phyloP scores from a whole-genome alignment of 1,139 yeast genomes.

The Candida glucosophila region DNA sequence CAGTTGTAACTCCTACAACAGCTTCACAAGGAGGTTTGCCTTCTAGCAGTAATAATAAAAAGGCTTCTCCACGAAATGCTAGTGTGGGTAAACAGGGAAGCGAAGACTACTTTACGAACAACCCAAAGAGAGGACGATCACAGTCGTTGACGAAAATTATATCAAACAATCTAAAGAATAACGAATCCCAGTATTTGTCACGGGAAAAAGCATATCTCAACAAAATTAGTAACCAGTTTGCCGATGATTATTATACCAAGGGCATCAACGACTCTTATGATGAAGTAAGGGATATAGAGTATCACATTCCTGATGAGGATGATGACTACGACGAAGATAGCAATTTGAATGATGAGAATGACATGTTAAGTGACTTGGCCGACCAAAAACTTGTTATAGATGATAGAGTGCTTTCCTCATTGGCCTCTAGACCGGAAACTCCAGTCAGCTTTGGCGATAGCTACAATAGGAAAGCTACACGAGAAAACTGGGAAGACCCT shows the following conservation, averaged over 20 bases:
- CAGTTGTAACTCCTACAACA: too few species aligned
- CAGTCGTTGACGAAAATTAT: constrained; percentile 14
- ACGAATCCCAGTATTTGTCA: constrained; percentile 37
- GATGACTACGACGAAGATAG: constrained; percentile 16
- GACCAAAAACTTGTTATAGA: constrained; percentile 38
- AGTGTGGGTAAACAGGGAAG: constrained; percentile 1
- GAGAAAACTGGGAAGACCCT: constrained; percentile 47
- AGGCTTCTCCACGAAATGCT: constrained; percentile 1
- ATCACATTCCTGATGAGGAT: constrained; percentile 18
- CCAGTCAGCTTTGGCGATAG: constrained; percentile 27
- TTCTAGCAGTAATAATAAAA: constrained; percentile 1
- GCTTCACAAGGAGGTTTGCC: too few species aligned
- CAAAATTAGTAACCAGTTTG: constrained; percentile 53
- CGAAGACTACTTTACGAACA: too few species aligned
- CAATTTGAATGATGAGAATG: constrained; percentile 17
- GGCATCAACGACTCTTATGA: constrained; percentile 40
- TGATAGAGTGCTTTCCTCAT: constrained; percentile 28
- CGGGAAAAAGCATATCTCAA: constrained; percentile 67
- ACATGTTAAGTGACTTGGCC: constrained; percentile 33
- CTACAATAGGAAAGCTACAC: constrained; percentile 29
- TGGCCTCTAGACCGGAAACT: constrained; percentile 22
- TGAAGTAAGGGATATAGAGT: constrained; percentile 22
- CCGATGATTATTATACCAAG: constrained; percentile 64
- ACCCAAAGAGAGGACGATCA: constrained; percentile 15
- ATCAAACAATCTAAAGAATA: constrained; percentile 12